Conservation (phyloP, 2,329 filamentous ascomycete species). For the Pseudogymnoascus sp. region DNA sequence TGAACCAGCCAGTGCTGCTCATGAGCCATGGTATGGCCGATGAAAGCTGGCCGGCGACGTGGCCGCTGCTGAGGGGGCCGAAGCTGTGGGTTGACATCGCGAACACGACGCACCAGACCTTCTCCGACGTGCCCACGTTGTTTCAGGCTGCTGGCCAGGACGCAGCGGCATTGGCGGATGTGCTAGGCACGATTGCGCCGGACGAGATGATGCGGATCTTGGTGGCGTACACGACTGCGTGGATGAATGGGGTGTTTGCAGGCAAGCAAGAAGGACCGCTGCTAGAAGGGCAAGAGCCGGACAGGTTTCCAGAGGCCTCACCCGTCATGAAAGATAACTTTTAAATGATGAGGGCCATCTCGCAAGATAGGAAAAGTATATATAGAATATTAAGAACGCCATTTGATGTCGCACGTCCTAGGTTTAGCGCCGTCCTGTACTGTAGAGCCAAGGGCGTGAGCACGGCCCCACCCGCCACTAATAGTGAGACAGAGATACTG, state of each 20-base stretch:
- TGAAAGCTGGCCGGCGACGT: neutral
- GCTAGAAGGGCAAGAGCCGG: neutral
- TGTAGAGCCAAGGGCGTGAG: no score
- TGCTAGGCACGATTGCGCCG: neutral
- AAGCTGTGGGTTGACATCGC: neutral
- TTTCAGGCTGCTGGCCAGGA: neutral
- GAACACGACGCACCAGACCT: neutral
- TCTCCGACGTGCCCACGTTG: neutral
- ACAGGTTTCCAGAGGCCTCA: neutral
- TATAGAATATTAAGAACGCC: neutral
- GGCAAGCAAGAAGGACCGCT: neutral
- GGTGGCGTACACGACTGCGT: neutral
- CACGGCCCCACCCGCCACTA: no score
- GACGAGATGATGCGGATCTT: neutral
- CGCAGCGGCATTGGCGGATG: neutral
- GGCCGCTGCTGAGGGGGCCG: neutral
- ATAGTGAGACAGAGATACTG: no score
- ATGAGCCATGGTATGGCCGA: slow-evolving; percentile 21
- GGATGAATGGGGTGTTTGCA: neutral
- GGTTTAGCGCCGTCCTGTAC: no score
- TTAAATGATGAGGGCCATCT: neutral
- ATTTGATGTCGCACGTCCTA: no score
- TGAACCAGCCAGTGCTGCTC: slow-evolving; percentile 29
- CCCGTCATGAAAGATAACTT: neutral
- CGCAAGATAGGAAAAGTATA: neutral